Evolutionary conservation across 257 asterid genomes (phyloP).

Genomic region (Thymus quinquecostatus): DNA sequence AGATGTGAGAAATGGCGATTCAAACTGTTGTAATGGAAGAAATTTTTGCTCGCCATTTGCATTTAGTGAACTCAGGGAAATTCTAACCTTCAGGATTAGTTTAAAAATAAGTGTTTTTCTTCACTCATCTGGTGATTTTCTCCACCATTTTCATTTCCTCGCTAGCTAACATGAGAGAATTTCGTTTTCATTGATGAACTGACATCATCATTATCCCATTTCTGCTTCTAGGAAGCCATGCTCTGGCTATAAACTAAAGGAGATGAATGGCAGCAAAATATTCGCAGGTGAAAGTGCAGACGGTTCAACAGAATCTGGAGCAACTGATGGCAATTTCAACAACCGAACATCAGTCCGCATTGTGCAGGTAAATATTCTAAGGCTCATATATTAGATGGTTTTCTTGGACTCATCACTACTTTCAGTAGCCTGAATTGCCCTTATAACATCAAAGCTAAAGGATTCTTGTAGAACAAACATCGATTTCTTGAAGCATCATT

Average conservation of each 20-base stretch:
- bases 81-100: background rate
- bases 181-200: background rate
- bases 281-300: constrained; percentile 61
- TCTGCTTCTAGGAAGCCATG: constrained; percentile 73
- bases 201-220: constrained; percentile 7
- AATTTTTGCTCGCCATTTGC: background rate
- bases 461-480: no score
- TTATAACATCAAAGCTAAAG: no score
- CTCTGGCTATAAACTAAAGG: constrained; percentile 84
- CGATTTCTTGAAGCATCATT: background rate
- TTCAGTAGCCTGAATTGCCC: background rate
- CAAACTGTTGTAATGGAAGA: background rate
- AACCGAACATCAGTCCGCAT: constrained; percentile 90
- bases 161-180: background rate
- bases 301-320: constrained; percentile 58
- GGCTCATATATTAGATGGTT: background rate
- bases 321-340: constrained; percentile 45
- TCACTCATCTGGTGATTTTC: background rate
- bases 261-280: constrained; percentile 88
- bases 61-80: background rate
- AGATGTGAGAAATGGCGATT: constrained; percentile 4
- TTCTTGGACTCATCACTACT: background rate
- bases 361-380: constrained; percentile 64
- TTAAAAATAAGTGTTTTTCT: background rate
- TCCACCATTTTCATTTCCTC: background rate